Evolutionary conservation across 176 grass and related monocot species (phyloP).

Genomic region (Triticum timopheevii): DNA sequence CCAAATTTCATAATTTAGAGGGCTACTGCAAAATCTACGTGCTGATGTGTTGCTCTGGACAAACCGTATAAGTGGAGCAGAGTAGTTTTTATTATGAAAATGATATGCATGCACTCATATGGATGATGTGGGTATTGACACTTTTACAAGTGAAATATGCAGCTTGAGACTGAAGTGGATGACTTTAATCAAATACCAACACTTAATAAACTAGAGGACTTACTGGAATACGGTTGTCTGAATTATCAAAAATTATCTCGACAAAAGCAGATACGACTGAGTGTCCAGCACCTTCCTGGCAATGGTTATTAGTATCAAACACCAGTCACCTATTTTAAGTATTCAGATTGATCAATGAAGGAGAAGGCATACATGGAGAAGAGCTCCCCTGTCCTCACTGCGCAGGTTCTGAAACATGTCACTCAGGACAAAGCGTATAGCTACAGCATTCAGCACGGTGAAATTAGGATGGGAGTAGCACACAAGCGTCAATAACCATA

Average conservation of each 20-base stretch:
- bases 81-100: not conserved
- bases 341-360: slow-evolving; percentile 32
- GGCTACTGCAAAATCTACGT: not conserved
- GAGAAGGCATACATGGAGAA: slow-evolving; percentile 83
- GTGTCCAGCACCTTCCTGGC: slow-evolving; percentile 95
- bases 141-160: slow-evolving; percentile 25
- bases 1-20: slow-evolving; percentile 17
- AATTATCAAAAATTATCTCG: slow-evolving; percentile 97
- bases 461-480: slow-evolving; percentile 3
- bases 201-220: slow-evolving; percentile 34
- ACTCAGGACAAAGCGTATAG: slow-evolving; percentile 97
- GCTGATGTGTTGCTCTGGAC: not conserved
- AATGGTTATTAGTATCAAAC: slow-evolving; percentile 42
- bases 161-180: slow-evolving; percentile 17
- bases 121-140: not conserved
- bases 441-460: slow-evolving; percentile 50
- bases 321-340: slow-evolving; percentile 28
- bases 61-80: not conserved
- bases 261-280: slow-evolving; percentile 99
- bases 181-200: slow-evolving; percentile 1
- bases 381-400: slow-evolving; percentile 85
- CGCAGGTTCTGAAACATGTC: slow-evolving; percentile 96
- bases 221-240: slow-evolving; percentile 98
- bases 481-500: not conserved
- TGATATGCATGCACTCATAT: slow-evolving; percentile 5